These are phyloP conservation scores for Penicillium coprophilum DNA, from an alignment of 495 filamentous ascomycete genomes.

Conservation along the genomic window DNA sequence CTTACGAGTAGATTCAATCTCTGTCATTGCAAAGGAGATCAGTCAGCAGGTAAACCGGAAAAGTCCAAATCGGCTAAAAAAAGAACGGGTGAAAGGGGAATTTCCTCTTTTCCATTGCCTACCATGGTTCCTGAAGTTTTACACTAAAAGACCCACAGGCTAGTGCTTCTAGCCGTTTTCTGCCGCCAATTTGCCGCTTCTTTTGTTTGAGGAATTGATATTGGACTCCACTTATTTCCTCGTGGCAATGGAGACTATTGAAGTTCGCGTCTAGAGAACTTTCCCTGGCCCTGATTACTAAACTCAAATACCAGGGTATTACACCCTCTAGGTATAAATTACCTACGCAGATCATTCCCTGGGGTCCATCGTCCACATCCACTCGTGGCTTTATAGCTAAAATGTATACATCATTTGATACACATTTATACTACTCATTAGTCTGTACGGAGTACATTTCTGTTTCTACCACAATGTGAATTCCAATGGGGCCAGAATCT, in stretches of 20 bases:
- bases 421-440: not conserved
- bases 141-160: constrained; percentile 28
- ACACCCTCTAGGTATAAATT: not conserved
- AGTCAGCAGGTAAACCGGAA: not conserved
- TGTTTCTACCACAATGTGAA: not conserved
- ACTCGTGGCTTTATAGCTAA: not conserved
- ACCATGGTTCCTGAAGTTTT: constrained; percentile 17
- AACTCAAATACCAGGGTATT: not conserved
- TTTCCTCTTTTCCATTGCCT: not conserved
- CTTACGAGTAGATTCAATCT: too few species aligned
- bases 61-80: not conserved
- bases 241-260: constrained; percentile 15
- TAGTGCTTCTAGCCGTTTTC: constrained; percentile 38
- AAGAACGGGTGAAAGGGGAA: not conserved
- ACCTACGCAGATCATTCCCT: not conserved
- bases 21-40: not conserved
- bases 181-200: constrained; percentile 14
- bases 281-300: not conserved
- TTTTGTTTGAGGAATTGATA: constrained; percentile 4
- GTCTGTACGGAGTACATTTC: too few species aligned
- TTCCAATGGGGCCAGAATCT: not conserved
- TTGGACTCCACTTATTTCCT: constrained; percentile 6
- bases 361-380: not conserved
- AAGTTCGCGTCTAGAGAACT: not conserved
- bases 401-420: not conserved